Base-by-base conservation (phyloP, 164 flowering plant species). In the Pachysandra terminalis region DNA sequence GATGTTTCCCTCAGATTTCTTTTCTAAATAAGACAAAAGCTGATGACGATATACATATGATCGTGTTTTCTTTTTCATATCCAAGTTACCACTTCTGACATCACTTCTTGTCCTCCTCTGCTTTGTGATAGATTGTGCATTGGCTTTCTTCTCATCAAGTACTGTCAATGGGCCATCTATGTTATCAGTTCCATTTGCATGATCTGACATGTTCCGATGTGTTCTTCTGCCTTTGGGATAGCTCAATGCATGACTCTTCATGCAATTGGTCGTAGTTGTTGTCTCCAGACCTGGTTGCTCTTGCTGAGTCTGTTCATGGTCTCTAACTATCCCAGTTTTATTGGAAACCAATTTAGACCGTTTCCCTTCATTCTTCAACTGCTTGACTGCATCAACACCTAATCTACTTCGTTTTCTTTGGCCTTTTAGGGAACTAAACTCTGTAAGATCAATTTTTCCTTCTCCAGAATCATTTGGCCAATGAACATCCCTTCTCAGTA, bases 171-270 rank as follows among this genome's bases (percentile, higher is more conserved):
- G 68, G 49, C 52, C 65, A 73, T 57, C 61, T 32, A 69, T 26
- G 51, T 56, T 59, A 68, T 52, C 67, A 45, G 65, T 25, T 28
- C 45, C 58, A 56, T 67, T 67, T 53, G 68, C 53, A 28, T 65
- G 32, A 70, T 57, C 66, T 28, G 75, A 66, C 22, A 45, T 51
- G 35, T 17, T 75, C 58, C 68, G 69, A 57, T 59, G 73, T 64
- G 84, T 72, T 75, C 89, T 79, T 75, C 73, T 80, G 41, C 76
- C 71, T 73, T 52, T 78, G 25, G 79, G 75, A 76, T 45, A 66
- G 61, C 63, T 73, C 81, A 73, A 69, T 15, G 48, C 14, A 48
- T 71, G 70, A 14, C 35, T 17, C 26, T 54, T 61, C 55, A 51
- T 35, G 53, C 21, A 40, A 59, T 17, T 68, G 37, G 59, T 25